Evolutionary conservation across 2,329 filamentous ascomycete genomes (phyloP), one percentile per base, ranked within the genome.

Genomic region (Colletotrichum abscissum): DNA sequence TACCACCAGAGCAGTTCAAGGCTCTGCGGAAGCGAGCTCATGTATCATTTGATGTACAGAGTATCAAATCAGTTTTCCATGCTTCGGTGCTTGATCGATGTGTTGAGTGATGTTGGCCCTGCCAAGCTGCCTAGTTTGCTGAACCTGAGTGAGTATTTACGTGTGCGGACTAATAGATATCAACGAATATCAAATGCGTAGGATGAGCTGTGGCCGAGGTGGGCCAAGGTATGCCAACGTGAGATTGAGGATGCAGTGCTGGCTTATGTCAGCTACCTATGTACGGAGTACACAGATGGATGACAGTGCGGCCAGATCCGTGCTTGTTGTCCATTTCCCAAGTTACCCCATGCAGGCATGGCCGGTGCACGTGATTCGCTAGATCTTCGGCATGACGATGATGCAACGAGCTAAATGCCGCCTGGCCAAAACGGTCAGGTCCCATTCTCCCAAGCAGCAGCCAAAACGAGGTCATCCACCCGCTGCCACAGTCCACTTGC

Each of bases 351-450:
- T 30, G 28, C 28, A 30, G 28, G 0, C 30, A 5, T 19, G 42
- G 14, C 1, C 8, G 6, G 73, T 81, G 80, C 77, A 12, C 63
- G 55, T 54, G 72, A 69, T 73, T 67, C 69, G 76, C 73, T 74
- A 59, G 67, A 68, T 65, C 74, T 69, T 72, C 72, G 76, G 76
- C 75, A 81, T 82, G 81, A 82, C 77, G 66, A 73, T 70, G 70
- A 70, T 73, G 70, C 60, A 65, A 70, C 55, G 14, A 56, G 70
- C 70, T 70, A 69, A 62, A 79, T 58, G 79, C 75, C 71, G 76
- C 35, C 76, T 76, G 67, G 75, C 73, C 52, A 68, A 72, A 77
- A 80, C 77, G 78, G 75, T 78, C 74, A 79, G 75, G 76, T 73
- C 74, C 67, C 42, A 38, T 28, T 57, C 66, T 72, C 58, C 71